Conservation (phyloP, 2,329 filamentous ascomycete species). For the Penicillium sumatraense region DNA sequence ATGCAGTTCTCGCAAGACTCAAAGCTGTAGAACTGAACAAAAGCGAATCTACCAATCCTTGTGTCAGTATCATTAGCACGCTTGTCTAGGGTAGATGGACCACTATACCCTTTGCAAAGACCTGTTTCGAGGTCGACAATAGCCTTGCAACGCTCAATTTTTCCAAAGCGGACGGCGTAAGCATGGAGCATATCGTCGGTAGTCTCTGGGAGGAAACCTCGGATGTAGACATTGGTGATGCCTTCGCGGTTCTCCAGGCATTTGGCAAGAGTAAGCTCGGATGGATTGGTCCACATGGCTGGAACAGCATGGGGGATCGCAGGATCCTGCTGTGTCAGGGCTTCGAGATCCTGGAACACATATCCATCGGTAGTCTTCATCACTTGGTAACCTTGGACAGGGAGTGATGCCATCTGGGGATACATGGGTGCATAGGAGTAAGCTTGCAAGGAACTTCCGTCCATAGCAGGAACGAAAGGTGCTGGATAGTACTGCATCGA, state of each 20-base stretch:
- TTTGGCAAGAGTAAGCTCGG: constrained; percentile 88
- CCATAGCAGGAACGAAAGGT: constrained; percentile 57
- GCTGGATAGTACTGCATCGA: constrained; percentile 65
- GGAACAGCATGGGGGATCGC: constrained; percentile 86
- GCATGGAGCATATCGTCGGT: constrained; percentile 85
- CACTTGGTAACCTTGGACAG: constrained; percentile 48
- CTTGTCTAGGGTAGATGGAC: constrained; percentile 33
- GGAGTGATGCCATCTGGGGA: constrained; percentile 56
- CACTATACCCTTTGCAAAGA: constrained; percentile 95
- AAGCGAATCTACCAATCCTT: constrained; percentile 74
- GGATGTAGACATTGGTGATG: constrained; percentile 98
- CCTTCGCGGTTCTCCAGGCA: constrained; percentile 93
- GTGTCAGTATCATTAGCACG: constrained; percentile 26
- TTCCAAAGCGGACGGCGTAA: constrained; percentile 86
- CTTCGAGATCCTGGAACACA: constrained; percentile 61
- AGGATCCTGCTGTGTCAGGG: constrained; percentile 75
- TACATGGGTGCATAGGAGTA: constrained; percentile 67
- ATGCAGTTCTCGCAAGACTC: constrained; percentile 94
- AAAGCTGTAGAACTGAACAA: constrained; percentile 90
- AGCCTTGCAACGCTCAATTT: constrained; percentile 95
- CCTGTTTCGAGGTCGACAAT: constrained; percentile 95
- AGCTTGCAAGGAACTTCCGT: constrained; percentile 58
- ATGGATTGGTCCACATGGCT: constrained; percentile 78
- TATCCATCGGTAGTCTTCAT: constrained; percentile 53
- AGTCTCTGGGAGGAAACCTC: constrained; percentile 91